Conservation (phyloP, 345 rosid species). For the Hevea brasiliensis region DNA sequence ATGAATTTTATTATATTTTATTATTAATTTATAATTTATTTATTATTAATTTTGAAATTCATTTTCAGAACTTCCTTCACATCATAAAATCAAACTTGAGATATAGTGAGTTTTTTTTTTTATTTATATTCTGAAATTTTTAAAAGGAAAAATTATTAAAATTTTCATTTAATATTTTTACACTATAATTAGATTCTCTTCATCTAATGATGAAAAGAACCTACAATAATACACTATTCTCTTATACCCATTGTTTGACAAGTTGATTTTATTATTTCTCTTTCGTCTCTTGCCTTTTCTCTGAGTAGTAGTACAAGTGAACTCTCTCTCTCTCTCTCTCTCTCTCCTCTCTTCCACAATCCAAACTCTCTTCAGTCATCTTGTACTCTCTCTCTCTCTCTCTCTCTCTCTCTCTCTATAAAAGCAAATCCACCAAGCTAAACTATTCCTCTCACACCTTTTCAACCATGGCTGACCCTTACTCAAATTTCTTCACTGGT, state of each 20-base stretch:
- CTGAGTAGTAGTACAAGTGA: constrained; percentile 1
- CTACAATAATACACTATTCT: neutral
- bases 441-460: constrained; percentile 31
- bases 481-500: constrained; percentile 61
- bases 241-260: neutral
- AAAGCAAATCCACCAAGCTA: constrained; percentile 52
- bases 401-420: constrained; percentile 32
- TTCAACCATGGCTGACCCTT: constrained; percentile 80
- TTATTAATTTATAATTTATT: no score
- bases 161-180: no score
- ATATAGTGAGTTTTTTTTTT: no score
- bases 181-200: no score
- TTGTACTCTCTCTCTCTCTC: constrained; percentile 41
- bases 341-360: constrained; percentile 31
- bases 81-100: no score
- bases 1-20: no score
- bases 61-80: no score
- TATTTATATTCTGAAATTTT: no score
- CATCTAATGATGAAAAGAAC: no score
- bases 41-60: no score
- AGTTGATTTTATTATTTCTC: neutral
- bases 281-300: constrained; percentile 21
- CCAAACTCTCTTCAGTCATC: constrained; percentile 42
- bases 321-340: constrained; percentile 24
- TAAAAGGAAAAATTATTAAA: no score